phyloP scores from a whole-genome alignment of 2,329 filamentous ascomycete species.

The Ceratocystis harringtonii region DNA sequence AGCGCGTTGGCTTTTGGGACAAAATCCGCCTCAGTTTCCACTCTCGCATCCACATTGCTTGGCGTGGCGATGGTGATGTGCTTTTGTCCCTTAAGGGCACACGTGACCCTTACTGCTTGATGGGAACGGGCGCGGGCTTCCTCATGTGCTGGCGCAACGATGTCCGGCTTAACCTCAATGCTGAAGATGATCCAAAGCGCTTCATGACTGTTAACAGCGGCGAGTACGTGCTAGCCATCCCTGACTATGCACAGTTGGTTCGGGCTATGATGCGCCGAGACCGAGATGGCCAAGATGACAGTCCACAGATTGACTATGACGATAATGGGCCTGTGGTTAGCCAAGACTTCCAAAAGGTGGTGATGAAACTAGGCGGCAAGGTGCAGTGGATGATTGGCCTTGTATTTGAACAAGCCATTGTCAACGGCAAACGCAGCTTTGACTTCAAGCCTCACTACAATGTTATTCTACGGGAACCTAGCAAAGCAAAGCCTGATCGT shows the following conservation, averaged over 20 bases:
- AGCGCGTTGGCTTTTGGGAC: constrained; percentile 95
- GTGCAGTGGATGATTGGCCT: constrained; percentile 85
- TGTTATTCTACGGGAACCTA: constrained; percentile 68
- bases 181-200: constrained; percentile 71
- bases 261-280: constrained; percentile 42
- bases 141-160: constrained; percentile 98
- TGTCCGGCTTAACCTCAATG: constrained; percentile 73
- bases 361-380: constrained; percentile 96
- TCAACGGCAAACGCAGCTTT: constrained; percentile 60
- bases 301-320: neutral
- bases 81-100: constrained; percentile 84
- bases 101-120: constrained; percentile 84
- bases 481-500: constrained; percentile 46
- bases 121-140: constrained; percentile 83
- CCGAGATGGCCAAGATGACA: constrained; percentile 36
- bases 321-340: neutral
- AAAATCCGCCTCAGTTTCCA: constrained; percentile 93
- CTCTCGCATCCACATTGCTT: constrained; percentile 73
- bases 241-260: constrained; percentile 81
- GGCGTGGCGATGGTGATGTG: constrained; percentile 92
- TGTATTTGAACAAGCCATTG: constrained; percentile 76
- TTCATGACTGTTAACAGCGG: constrained; percentile 95
- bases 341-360: constrained; percentile 90
- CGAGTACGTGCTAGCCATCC: constrained; percentile 86
- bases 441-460: constrained; percentile 87